These are phyloP conservation scores for Paxillus rubicundulus DNA, from an alignment of 768 basidiomycete species.

Conservation along the genomic window DNA sequence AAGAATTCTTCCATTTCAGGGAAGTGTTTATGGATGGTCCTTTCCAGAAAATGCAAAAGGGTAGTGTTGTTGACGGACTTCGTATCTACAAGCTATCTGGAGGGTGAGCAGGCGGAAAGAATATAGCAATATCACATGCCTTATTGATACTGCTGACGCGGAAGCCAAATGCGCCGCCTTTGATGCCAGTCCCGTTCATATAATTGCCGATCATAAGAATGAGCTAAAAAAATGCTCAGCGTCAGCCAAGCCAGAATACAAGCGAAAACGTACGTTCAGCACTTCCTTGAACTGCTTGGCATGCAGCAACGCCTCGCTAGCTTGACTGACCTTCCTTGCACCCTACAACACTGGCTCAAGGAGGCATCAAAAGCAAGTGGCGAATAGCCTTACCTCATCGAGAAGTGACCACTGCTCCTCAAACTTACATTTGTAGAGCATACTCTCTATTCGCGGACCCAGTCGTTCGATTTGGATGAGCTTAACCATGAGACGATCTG, in stretches of 20 bases:
- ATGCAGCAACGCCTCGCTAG: conserved; percentile 72
- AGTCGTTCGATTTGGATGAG: conserved; percentile 92
- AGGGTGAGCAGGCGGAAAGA: neutral
- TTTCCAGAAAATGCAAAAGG: conserved; percentile 89
- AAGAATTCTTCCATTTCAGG: conserved; percentile 84
- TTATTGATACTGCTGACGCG: conserved; percentile 97
- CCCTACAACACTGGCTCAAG: conserved; percentile 46
- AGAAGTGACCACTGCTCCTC: conserved; percentile 81
- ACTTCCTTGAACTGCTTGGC: conserved; percentile 91
- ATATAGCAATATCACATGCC: conserved; percentile 38
- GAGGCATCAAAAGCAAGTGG: neutral
- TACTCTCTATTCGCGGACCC: conserved; percentile 85
- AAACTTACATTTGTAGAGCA: conserved; percentile 89
- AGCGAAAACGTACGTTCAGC: conserved; percentile 60
- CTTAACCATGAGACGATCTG: conserved; percentile 96
- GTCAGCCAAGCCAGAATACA: neutral
- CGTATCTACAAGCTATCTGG: conserved; percentile 84
- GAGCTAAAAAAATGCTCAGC: conserved; percentile 44
- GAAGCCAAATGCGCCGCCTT: conserved; percentile 97
- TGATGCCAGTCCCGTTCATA: conserved; percentile 95
- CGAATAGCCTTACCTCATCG: conserved; percentile 59
- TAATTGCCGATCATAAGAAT: conserved; percentile 96
- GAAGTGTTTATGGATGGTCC: conserved; percentile 85
- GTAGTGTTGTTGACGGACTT: conserved; percentile 95
- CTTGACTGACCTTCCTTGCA: conserved; percentile 76